Base-by-base conservation (phyloP, 139 green algal species). In the Chlorella sorokiniana region DNA sequence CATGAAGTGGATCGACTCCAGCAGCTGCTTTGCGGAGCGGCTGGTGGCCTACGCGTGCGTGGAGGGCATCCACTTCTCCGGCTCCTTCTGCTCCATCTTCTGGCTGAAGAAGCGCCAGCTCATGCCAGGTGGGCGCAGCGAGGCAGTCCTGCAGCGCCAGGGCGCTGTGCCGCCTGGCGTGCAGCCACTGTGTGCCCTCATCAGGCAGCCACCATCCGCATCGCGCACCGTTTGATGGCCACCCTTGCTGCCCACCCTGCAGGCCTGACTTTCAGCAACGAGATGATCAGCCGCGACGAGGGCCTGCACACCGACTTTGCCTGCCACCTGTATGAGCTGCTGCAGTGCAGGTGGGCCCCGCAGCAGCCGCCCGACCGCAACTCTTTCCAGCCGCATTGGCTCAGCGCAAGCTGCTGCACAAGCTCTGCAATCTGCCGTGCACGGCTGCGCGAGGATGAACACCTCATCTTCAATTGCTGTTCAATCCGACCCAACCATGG, bases 1-100 rank as follows among this genome's bases (percentile, higher is more conserved):
- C 1, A 74, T 98, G 45, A 91, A 90, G 75, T 99, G 97, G 97
- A 99, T 99, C 69, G 85, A 86, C 40, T 86, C 63, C 82, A 73
- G 29, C 69, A 84, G n/a, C 51, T 86, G 51, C 72, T 95, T 95
- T 86, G 91, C 91, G 3, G 84, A 92, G 81, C 81, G 91, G 44
- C 88, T 95, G 41, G 79, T 95, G 37, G 92, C 91, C 11, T 95
- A 94, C 78, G 92, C 92, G 20, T 95, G 92, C 86, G 90, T 95
- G 74, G 92, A 95, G 81, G 92, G 92, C 76, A 94, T 95, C 65
- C 90, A 92, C 84, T 95, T 95, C 85, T 92, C 84, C 37, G 92
- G 89, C 41, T 86, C 82, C 76, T 95, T 96, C 85, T 94, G 91
- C 79, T 84, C 91, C 77, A 94, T 96, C 87, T 96, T 92, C 84